Evolutionary conservation across 2,329 filamentous ascomycete species (phyloP).

Genomic region (Xylaria sp.): DNA sequence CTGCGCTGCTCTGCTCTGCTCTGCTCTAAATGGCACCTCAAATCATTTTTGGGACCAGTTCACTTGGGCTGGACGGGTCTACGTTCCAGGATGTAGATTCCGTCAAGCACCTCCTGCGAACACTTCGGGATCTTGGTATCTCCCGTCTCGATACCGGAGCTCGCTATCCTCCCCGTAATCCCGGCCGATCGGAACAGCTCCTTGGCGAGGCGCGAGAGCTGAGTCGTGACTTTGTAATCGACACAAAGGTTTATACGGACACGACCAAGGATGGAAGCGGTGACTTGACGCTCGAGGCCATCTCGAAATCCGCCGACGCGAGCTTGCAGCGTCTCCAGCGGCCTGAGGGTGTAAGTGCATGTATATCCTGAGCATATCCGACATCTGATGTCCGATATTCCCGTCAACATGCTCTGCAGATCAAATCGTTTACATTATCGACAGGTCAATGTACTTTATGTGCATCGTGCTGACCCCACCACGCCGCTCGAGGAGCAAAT

Average conservation of each 20-base stretch:
- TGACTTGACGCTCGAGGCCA: slow-evolving; percentile 42
- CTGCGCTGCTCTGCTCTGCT: no score
- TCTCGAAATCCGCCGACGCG: slow-evolving; percentile 42
- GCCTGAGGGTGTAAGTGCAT: slow-evolving; percentile 28
- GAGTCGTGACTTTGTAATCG: slow-evolving; percentile 44
- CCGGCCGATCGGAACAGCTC: slow-evolving; percentile 48
- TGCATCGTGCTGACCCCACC: slow-evolving; percentile 49
- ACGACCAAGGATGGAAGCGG: slow-evolving; percentile 46
- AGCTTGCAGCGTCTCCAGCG: slow-evolving; percentile 46
- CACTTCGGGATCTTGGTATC: slow-evolving; percentile 37
- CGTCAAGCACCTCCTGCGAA: slow-evolving; percentile 37
- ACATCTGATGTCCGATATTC: neutral
- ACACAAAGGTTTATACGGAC: slow-evolving; percentile 51
- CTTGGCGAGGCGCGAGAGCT: slow-evolving; percentile 45
- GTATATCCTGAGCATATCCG: neutral
- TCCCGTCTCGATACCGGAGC: slow-evolving; percentile 44
- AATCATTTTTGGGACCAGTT: slow-evolving; percentile 46
- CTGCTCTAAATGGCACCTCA: slow-evolving; percentile 36
- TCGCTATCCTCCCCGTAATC: slow-evolving; percentile 48
- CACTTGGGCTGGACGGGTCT: slow-evolving; percentile 44
- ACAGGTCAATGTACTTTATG: slow-evolving; percentile 51
- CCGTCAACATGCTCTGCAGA: neutral
- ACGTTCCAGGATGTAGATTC: slow-evolving; percentile 42
- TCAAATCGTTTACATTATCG: neutral
- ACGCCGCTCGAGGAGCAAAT: slow-evolving; percentile 52